These are phyloP conservation scores for Xanthoconium purpureum DNA, from an alignment of 768 basidiomycete species.

Conservation along the genomic window DNA sequence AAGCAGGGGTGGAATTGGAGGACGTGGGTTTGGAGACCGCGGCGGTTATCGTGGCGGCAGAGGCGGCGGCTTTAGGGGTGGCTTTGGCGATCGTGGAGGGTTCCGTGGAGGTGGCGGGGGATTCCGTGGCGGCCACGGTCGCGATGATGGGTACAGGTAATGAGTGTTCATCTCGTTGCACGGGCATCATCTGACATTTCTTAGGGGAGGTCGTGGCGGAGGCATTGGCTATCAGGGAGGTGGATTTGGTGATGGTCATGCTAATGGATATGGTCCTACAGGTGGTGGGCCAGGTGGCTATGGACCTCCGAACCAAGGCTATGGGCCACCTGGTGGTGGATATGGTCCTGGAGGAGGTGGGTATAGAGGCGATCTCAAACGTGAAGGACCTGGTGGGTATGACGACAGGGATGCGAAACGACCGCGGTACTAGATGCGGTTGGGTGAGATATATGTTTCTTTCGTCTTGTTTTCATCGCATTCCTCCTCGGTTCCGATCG, in stretches of 20 bases:
- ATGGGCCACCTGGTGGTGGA: conserved; percentile 47
- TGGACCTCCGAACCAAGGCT: conserved; percentile 37
- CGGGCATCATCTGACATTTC: conserved; percentile 16
- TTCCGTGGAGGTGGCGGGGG: conserved; percentile 39
- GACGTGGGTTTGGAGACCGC: conserved; percentile 36
- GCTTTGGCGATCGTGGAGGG: conserved; percentile 41
- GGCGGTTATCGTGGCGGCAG: conserved; percentile 42
- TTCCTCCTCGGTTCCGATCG: conserved; percentile 23
- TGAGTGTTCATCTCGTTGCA: background rate
- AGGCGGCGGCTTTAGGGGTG: conserved; percentile 44
- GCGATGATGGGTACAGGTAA: conserved; percentile 53
- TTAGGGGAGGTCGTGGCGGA: conserved; percentile 62
- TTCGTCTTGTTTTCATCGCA: conserved; percentile 21
- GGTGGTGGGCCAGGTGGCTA: conserved; percentile 46
- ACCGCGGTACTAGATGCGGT: conserved; percentile 65
- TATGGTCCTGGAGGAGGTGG: conserved; percentile 49
- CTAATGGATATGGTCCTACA: conserved; percentile 55
- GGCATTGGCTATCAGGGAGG: conserved; percentile 70
- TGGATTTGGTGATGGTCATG: conserved; percentile 51
- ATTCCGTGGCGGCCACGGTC: conserved; percentile 36
- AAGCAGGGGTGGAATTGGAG: conserved; percentile 43
- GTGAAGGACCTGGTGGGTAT: conserved; percentile 69
- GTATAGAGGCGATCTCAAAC: conserved; percentile 72
- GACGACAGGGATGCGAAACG: conserved; percentile 83
- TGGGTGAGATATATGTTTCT: conserved; percentile 32